phyloP scores from a whole-genome alignment of 1,139 yeast species.

The Pichia inconspicua region DNA sequence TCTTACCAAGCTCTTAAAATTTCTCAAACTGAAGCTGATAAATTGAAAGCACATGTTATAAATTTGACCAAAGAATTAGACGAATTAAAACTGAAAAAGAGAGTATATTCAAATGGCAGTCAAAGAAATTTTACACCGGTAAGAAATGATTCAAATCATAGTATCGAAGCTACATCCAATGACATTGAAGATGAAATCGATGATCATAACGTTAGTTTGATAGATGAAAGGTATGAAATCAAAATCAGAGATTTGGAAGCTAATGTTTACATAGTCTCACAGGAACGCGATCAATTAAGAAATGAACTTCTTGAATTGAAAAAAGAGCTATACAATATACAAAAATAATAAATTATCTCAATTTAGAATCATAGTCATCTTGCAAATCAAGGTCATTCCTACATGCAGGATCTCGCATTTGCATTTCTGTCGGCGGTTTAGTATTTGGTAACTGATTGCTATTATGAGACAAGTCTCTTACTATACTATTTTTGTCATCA shows the following conservation, averaged over 20 bases:
- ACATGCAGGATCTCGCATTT: not conserved
- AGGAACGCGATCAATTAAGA: constrained; percentile 76
- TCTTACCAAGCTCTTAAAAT: constrained; percentile 67
- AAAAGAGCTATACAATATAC: constrained; percentile 33
- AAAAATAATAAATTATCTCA: not conserved
- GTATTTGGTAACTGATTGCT: not conserved
- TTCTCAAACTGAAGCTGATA: constrained; percentile 63
- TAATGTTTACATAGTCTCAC: constrained; percentile 69
- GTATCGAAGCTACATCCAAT: constrained; percentile 23
- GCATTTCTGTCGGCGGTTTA: not conserved
- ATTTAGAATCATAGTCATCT: constrained; percentile 12
- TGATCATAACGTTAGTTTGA: constrained; percentile 13
- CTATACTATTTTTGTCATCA: constrained; percentile 1
- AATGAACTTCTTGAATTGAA: constrained; percentile 53
- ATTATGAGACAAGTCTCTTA: constrained; percentile 3
- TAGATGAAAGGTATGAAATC: constrained; percentile 64
- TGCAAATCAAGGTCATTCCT: constrained; percentile 12
- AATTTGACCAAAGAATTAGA: constrained; percentile 60
- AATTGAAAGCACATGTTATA: constrained; percentile 49
- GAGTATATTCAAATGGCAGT: constrained; percentile 25
- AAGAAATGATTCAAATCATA: not conserved
- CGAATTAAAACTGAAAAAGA: constrained; percentile 50
- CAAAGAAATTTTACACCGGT: constrained; percentile 2
- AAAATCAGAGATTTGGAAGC: constrained; percentile 80
- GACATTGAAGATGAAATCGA: not conserved